Base-by-base conservation (phyloP, 139 green algal species). In the Auxenochlorella pyrenoidosa region DNA sequence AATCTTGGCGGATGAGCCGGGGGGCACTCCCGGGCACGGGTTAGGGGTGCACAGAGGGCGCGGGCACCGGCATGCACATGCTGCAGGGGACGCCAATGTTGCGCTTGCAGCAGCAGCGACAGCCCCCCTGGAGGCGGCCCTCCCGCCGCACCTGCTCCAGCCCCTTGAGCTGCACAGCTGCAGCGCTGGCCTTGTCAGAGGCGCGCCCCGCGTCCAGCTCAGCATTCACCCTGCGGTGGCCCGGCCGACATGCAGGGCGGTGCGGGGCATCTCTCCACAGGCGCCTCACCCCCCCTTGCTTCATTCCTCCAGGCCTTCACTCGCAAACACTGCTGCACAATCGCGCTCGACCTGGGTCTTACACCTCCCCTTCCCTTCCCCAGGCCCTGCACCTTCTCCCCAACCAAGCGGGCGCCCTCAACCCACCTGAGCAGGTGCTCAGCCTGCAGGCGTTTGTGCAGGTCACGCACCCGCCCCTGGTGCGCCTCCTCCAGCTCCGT, bases 381-480 rank as follows among this genome's bases (percentile, higher is more conserved):
- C 68, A 5, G 6, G 4, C n/a, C 6, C n/a, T 75, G n/a, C 22
- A n/a, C 16, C 68, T 40, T 3, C 68, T 5, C 34, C 3, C n/a
- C 34, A 32, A 6, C 34, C 34, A 32, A 30, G 18, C 5, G 13
- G 32, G 51, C 47, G 26, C 1, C 47, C 63, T 19, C 28, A 60
- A 21, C 79, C 30, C 10, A 89, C 65, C 75, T 86, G 43, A 80
- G 59, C 58, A 89, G 84, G 58, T 82, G 81, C 70, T 91, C 84
- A 13, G 84, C 84, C 54, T 86, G 82, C 51, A 65, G 47, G 2
- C 88, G 88, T 70, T 87, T 87, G 38, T 89, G 84, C 78, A 91
- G 88, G 59, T 91, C 88, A 36, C 59, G 82, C 24, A 91, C 70
- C 10, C 88, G 58, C 58, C 82, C 75, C 43, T 87, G 77, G 78